Evolutionary conservation across 208 protist species (phyloP).

Genomic region (Porcisia deanei): DNA sequence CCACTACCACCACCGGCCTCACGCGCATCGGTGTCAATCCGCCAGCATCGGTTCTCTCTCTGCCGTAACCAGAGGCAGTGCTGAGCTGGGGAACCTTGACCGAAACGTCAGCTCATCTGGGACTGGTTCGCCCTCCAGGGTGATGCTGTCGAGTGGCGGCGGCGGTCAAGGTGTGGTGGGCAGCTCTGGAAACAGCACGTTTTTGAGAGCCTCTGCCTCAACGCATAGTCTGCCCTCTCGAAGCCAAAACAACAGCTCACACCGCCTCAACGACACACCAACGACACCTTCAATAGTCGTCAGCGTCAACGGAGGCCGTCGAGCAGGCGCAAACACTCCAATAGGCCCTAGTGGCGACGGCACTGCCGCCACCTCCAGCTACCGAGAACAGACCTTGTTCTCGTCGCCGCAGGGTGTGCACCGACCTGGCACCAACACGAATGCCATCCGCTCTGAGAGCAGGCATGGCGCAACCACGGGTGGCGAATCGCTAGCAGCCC

Average conservation of each 20-base stretch:
- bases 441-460: background rate
- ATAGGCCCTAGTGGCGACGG: background rate
- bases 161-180: background rate
- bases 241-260: constrained; percentile 23
- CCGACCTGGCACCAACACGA: background rate
- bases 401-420: background rate
- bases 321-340: too few species aligned
- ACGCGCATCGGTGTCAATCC: constrained; percentile 1
- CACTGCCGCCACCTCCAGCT: background rate
- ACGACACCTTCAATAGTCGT: constrained; percentile 9
- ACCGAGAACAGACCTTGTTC: background rate
- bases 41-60: constrained; percentile 5
- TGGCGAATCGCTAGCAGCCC: background rate
- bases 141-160: background rate
- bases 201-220: constrained; percentile 12
- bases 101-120: background rate
- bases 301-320: too few species aligned
- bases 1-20: background rate
- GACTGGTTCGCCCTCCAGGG: background rate
- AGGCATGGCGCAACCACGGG: too few species aligned
- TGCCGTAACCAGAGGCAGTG: background rate
- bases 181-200: background rate
- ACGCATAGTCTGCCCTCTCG: constrained; percentile 19
- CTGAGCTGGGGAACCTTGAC: background rate
- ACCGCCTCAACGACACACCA: constrained; percentile 15